Evolutionary conservation across 2,329 filamentous ascomycete genomes (phyloP).

Genomic region (Ophiocordyceps camponoti-rufipedis): DNA sequence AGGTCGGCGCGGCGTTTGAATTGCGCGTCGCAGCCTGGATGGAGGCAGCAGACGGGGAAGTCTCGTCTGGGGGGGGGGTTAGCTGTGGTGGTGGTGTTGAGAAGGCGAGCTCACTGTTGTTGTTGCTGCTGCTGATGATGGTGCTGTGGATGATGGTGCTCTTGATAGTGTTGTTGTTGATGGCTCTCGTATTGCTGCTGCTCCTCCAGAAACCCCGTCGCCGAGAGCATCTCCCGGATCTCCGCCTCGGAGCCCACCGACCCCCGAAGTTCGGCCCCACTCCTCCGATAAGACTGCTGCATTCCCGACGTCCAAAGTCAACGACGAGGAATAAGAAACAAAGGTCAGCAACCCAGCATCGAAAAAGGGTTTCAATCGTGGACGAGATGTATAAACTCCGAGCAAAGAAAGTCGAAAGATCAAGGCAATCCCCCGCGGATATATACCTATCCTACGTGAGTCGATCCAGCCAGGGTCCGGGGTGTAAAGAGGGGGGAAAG

Average conservation of each 20-base stretch:
- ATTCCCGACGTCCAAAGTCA: not conserved
- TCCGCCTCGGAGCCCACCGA: no score
- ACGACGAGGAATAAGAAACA: not conserved
- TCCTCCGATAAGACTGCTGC: no score
- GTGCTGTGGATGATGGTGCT: no score
- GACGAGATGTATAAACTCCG: not conserved
- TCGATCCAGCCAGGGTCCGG: no score
- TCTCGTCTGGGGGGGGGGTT: conserved; percentile 4
- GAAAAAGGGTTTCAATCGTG: no score
- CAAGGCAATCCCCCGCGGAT: not conserved
- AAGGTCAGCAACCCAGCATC: no score
- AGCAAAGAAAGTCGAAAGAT: not conserved
- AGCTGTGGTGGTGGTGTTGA: not conserved
- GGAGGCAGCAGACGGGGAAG: conserved; percentile 19
- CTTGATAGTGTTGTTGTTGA: no score
- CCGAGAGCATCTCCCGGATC: no score
- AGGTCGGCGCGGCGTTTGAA: conserved; percentile 37
- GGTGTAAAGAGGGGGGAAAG: no score
- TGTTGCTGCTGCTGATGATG: not conserved
- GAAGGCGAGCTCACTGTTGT: not conserved
- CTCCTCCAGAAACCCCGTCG: no score
- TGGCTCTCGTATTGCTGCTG: no score
- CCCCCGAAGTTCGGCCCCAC: no score
- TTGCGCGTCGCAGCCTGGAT: conserved; percentile 21
- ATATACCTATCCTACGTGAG: not conserved